Evolutionary conservation across 2,329 filamentous ascomycete species (phyloP).

Genomic region (Tolypocladium guangdongense): DNA sequence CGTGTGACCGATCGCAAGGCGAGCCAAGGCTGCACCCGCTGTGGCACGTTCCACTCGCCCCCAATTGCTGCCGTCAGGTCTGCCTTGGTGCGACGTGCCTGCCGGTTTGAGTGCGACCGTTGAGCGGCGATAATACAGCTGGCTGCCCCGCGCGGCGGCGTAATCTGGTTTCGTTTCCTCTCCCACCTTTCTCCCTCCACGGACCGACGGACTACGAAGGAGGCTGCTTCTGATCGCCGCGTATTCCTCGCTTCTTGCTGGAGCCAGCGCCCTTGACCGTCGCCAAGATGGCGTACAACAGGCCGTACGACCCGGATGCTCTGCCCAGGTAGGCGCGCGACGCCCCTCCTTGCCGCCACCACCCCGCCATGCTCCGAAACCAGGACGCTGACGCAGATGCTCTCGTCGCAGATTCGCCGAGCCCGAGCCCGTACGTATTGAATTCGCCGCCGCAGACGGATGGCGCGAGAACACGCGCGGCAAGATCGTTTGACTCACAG

Average conservation of each 20-base stretch:
- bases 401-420: conserved; percentile 51
- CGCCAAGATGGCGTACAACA: conserved; percentile 79
- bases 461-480: background rate
- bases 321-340: conserved; percentile 63
- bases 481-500: background rate
- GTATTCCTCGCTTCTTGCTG: no score
- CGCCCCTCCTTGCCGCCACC: conserved; percentile 4
- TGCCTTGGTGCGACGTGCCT: background rate
- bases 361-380: background rate
- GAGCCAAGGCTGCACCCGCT: background rate
- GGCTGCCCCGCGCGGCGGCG: background rate
- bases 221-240: background rate
- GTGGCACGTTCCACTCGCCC: background rate
- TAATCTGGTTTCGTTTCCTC: background rate
- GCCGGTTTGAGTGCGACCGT: background rate
- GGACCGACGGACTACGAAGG: background rate
- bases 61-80: background rate
- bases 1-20: background rate
- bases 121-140: background rate
- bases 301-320: conserved; percentile 85
- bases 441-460: background rate
- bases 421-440: conserved; percentile 51
- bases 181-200: background rate
- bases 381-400: conserved; percentile 12
- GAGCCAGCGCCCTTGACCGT: background rate